Percentiles rank a stretch among this genome's conserved stretches.
These are phyloP conservation scores for Pueraria montana DNA, from an alignment of 306 rosid species.

Conservation along the genomic window DNA sequence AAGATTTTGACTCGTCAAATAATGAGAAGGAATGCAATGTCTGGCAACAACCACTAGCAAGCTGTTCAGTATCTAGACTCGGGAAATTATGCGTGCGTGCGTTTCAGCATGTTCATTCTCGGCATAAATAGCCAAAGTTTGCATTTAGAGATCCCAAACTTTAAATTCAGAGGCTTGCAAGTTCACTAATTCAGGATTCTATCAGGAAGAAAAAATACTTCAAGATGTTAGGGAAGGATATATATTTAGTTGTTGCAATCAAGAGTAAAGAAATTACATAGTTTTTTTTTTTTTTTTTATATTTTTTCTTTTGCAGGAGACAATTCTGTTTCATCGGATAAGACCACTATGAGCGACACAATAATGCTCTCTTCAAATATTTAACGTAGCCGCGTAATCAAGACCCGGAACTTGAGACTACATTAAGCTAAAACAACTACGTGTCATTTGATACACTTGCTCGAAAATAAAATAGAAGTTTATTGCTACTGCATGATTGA, in stretches of 20 bases:
- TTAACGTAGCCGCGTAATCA: no score
- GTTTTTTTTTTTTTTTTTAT: no score
- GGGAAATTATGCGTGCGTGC: not conserved
- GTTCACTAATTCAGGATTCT: not conserved
- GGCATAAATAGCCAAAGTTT: not conserved
- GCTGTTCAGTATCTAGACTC: not conserved
- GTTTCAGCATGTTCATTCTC: not conserved
- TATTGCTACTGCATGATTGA: conserved; percentile 35
- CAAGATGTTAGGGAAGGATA: conserved; percentile 59
- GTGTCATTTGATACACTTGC: no score
- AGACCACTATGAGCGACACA: no score
- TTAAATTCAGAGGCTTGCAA: not conserved
- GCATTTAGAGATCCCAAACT: not conserved
- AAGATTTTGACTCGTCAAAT: conserved; percentile 7
- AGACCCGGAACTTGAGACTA: not conserved
- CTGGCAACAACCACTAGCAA: not conserved
- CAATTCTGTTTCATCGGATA: no score
- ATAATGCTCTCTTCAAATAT: no score
- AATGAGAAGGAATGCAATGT: not conserved
- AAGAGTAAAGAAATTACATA: conserved; percentile 53
- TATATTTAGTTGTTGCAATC: conserved; percentile 61
- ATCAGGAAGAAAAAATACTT: not conserved
- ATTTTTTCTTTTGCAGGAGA: no score
- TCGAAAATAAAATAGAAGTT: no score
- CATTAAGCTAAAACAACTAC: no score